Base-by-base conservation (phyloP, 768 basidiomycete species). In the Hypholoma sublateritium region DNA sequence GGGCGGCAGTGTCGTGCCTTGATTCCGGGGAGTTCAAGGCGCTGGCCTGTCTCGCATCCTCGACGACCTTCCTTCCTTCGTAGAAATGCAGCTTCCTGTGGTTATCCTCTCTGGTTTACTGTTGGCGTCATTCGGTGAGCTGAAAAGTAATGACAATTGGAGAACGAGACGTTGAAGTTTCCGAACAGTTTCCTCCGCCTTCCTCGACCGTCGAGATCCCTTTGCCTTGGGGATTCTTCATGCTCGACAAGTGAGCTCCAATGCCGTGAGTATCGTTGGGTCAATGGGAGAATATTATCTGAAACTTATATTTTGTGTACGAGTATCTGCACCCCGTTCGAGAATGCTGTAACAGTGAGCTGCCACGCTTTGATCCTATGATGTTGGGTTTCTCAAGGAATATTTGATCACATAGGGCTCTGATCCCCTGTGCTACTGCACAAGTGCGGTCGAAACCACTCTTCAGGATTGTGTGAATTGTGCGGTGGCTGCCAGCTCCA, bases 401-500 rank as follows among this genome's bases (percentile, higher is more conserved):
- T 3, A 25, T 9, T 28, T 47, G 12, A n/a, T 24, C 3, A 5
- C 37, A 17, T 21, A 21, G n/a, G 5, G 17, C 8, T 32, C 28
- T 3, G 41, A n/a, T 55, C 54, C 34, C 46, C 53, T 12, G 5
- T 62, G 62, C 36, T 34, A 59, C 5, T 62, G 62, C 35, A 59
- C 56, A 0, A 12, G n/a, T 5, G 32, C 45, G 19, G 39, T 52
- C 47, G 67, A 67, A 21, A 47, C 34, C 1, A 41, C 57, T 14
- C 60, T 75, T 7, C 64, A 71, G 28, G 53, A 37, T 5, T 77
- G 75, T 48, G 62, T 75, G 25, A 67, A 71, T 43, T 77, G 73
- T 48, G 52, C 68, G 4, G 58, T 65, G 13, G 50, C 50, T 1
- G 28, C 56, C 7, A 60, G 55, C n/a, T 63, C 69, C 0, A 62